Conservation (phyloP, 2,329 filamentous ascomycete species). For the Ustulina deusta region DNA sequence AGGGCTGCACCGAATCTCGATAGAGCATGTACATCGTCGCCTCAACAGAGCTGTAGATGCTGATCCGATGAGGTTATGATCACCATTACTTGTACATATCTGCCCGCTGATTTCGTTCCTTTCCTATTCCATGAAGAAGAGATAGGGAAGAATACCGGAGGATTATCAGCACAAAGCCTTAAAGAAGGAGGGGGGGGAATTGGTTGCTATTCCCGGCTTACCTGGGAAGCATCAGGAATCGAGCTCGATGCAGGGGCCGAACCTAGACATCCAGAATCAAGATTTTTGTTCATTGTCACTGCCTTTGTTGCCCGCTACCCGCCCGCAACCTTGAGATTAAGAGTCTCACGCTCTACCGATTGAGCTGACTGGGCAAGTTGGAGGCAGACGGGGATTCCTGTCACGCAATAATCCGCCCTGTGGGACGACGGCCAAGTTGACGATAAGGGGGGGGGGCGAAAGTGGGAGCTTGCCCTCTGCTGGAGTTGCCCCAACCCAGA, state of each 20-base stretch:
- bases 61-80: neutral
- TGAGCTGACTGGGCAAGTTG: slow-evolving; percentile 65
- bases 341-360: slow-evolving; percentile 81
- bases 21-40: neutral
- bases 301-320: neutral
- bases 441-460: neutral
- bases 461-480: neutral
- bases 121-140: too few species aligned
- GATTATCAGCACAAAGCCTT: neutral
- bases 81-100: neutral
- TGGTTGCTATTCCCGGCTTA: slow-evolving; percentile 23
- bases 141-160: neutral
- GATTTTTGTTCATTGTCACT: neutral
- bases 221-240: slow-evolving; percentile 53
- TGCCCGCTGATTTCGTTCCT: neutral
- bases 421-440: neutral
- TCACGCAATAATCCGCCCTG: neutral
- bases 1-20: slow-evolving; percentile 8
- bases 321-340: slow-evolving; percentile 59
- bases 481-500: neutral
- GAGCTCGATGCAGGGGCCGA: slow-evolving; percentile 63
- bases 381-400: neutral
- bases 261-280: slow-evolving; percentile 32
- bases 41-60: slow-evolving; percentile 6
- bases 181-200: neutral